These are phyloP conservation scores for Trypanosoma theileri DNA, from an alignment of 208 protist genomes.

Conservation along the genomic window DNA sequence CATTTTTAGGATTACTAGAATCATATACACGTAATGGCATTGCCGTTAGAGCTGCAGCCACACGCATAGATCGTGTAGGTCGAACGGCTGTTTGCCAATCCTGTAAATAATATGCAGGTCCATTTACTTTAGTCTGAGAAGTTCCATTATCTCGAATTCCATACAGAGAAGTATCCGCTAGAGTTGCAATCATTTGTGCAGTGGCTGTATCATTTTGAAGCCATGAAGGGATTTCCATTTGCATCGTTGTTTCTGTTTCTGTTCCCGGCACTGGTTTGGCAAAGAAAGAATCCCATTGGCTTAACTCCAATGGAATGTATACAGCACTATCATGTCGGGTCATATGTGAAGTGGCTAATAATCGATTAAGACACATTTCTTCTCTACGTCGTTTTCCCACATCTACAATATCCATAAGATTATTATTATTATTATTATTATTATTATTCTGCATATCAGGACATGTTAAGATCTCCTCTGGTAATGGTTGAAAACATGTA, in stretches of 20 bases:
- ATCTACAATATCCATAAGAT: slow-evolving; percentile 48
- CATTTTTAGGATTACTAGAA: slow-evolving; percentile 15
- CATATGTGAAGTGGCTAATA: slow-evolving; percentile 64
- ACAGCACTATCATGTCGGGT: slow-evolving; percentile 46
- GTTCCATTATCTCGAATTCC: slow-evolving; percentile 56
- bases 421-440: slow-evolving; percentile 23
- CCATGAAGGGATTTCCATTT: slow-evolving; percentile 30
- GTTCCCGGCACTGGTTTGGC: background rate
- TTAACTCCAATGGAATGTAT: slow-evolving; percentile 69
- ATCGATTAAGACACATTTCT: slow-evolving; percentile 61
- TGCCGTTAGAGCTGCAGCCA: slow-evolving; percentile 54
- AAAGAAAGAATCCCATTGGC: slow-evolving; percentile 63
- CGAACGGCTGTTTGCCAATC: slow-evolving; percentile 71
- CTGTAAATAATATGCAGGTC: slow-evolving; percentile 64
- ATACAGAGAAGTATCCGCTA: slow-evolving; percentile 72
- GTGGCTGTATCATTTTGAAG: slow-evolving; percentile 71
- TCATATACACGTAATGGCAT: slow-evolving; percentile 53
- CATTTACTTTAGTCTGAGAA: slow-evolving; percentile 3
- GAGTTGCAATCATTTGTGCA: slow-evolving; percentile 71
- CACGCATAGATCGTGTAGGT: slow-evolving; percentile 51
- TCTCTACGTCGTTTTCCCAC: slow-evolving; percentile 36
- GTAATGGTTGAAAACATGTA: slow-evolving; percentile 52
- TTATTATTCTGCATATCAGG: background rate
- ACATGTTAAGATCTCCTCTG: slow-evolving; percentile 17
- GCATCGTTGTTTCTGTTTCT: background rate